phyloP scores from a whole-genome alignment of 2,329 filamentous ascomycete species.

The Emmonsiellopsis sp. region DNA sequence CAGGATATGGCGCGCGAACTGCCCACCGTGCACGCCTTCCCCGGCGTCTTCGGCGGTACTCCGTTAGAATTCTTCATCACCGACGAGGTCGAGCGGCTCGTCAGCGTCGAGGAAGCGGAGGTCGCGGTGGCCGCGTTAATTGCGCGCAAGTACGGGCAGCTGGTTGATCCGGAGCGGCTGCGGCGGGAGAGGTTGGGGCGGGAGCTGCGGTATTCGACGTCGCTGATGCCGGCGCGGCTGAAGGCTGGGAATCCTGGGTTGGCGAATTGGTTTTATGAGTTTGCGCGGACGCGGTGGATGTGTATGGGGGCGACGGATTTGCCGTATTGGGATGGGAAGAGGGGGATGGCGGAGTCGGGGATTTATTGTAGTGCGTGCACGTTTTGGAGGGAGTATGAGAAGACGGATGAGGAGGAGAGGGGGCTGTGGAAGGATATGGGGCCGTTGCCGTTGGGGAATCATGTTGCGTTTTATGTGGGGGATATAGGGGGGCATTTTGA shows the following conservation, averaged over 20 bases:
- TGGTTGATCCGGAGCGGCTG: too few species aligned
- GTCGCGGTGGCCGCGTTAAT: too few species aligned
- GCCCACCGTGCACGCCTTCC: background rate
- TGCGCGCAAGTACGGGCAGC: too few species aligned
- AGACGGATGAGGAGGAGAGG: background rate
- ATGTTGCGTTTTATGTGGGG: background rate
- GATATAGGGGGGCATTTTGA: constrained; percentile 1
- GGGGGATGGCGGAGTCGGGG: background rate
- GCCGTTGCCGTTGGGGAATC: background rate
- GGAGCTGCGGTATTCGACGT: background rate
- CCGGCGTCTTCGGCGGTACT: background rate
- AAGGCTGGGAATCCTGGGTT: background rate
- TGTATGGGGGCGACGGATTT: constrained; percentile 1
- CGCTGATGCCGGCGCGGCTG: background rate
- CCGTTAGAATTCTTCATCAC: background rate
- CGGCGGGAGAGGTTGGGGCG: background rate
- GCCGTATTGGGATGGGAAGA: constrained; percentile 1
- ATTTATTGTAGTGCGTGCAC: constrained; percentile 3
- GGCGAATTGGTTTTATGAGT: background rate
- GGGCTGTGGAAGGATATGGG: background rate
- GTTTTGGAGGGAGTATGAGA: background rate
- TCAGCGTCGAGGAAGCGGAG: constrained; percentile 1
- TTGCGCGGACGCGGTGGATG: background rate
- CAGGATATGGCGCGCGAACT: background rate
- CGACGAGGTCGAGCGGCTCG: background rate